These are phyloP conservation scores for Phaeolepiota aurea DNA, from an alignment of 768 basidiomycete genomes.

Conservation along the genomic window DNA sequence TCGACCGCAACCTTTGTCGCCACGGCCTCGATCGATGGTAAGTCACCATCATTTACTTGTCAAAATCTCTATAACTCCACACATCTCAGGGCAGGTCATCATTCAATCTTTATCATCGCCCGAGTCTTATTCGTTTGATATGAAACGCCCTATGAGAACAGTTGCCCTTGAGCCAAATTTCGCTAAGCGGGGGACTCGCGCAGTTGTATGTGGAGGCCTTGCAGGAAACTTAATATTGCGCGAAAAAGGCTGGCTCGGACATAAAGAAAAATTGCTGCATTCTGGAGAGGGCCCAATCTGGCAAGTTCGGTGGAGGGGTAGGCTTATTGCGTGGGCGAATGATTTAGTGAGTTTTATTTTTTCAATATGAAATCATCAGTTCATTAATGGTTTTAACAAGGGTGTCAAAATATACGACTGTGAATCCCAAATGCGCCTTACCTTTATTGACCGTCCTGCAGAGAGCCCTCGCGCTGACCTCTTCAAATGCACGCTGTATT, in stretches of 20 bases:
- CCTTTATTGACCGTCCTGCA: conserved; percentile 74
- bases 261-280: conserved; percentile 81
- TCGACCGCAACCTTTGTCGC: conserved; percentile 82
- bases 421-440: conserved; percentile 65
- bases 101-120: conserved; percentile 73
- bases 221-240: conserved; percentile 79
- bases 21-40: conserved; percentile 91
- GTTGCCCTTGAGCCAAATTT: conserved; percentile 90
- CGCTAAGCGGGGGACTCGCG: conserved; percentile 63
- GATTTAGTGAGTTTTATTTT: conserved; percentile 62
- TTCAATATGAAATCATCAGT: conserved; percentile 1
- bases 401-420: conserved; percentile 94
- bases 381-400: too few relatives aligned
- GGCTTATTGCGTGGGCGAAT: conserved; percentile 93
- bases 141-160: conserved; percentile 87
- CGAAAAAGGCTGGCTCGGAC: conserved; percentile 95
- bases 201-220: conserved; percentile 89
- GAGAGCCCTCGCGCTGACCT: conserved; percentile 89
- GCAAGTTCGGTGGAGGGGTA: conserved; percentile 80
- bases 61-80: conserved; percentile 9
- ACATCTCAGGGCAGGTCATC: conserved; percentile 73
- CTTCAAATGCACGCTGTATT: conserved; percentile 86
- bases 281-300: conserved; percentile 91
- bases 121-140: conserved; percentile 81
- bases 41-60: conserved; percentile 13